Base-by-base conservation (phyloP, 1,284 basidiomycete genomes). In the Stereum hirsutum region DNA sequence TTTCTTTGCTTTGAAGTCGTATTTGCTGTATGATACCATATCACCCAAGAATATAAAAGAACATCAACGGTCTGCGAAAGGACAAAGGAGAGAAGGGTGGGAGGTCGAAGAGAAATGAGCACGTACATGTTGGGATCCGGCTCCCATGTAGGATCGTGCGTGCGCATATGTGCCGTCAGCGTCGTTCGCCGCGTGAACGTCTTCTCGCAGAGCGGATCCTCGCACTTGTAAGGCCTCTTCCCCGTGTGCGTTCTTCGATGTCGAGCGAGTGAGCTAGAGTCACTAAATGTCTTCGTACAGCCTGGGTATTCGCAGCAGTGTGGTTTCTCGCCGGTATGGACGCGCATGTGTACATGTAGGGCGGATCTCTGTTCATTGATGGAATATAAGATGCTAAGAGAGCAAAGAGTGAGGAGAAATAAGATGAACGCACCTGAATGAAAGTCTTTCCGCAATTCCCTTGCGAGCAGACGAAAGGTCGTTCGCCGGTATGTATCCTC, bases 261-360 rank as follows among this genome's bases (percentile, higher is more conserved):
- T 53, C 90, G 78, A 40, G 89, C 88, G 46, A 93, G 71, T 62
- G 86, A 89, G 57, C 86, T 89, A 15, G 88, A 90, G 61, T 93
- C 89, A 32, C 87, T 81, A 61, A 93, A 93, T 6, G 81, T 84
- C 62, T 82, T 87, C 35, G 73, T 75, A 57, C 90, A 93, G 5
- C 78, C 84, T 10, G 85, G 83, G 57, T 87, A 89, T 62, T 89
- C 85, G 64, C 89, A 93, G 46, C 73, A 76, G 61, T 92, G 89
- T 2, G 89, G 89, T 57, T 88, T 88, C 67, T 93, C 89, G 39
- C 90, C 89, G 5, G 89, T 90, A 57, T 93, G 89, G 7, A 89
- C 86, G 30, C 89, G 81, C 43, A 76, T 72, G 59, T 93, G 89
- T 4, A 93, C 90, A 40, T 87, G 86, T 45, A 93, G 65, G 19